Percentiles rank a stretch among this genome's conserved stretches.
These are phyloP conservation scores for Aspergillus brunneoviolaceus DNA, from an alignment of 2,329 filamentous ascomycete species.

Conservation along the genomic window DNA sequence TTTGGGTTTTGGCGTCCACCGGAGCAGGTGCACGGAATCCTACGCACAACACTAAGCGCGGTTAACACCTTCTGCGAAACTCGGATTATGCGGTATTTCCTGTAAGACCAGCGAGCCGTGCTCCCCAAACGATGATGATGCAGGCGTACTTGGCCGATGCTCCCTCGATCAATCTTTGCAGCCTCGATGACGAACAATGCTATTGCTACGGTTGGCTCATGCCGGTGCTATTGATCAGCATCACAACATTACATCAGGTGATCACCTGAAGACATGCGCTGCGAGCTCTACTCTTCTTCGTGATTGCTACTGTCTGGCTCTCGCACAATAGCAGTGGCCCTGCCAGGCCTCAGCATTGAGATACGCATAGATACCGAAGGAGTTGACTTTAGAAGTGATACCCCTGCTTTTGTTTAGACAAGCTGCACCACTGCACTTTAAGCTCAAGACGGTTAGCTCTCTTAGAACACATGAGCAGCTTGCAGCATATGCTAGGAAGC, in stretches of 20 bases:
- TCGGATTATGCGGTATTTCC: neutral
- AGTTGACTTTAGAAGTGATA: neutral
- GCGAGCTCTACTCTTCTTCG: neutral
- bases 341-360: neutral
- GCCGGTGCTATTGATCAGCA: neutral
- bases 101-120: neutral
- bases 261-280: neutral
- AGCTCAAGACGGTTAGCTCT: neutral
- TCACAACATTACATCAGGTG: neutral
- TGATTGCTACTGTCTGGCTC: neutral
- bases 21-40: neutral
- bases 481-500: constrained; percentile 2
- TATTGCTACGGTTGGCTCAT: neutral
- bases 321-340: neutral
- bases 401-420: constrained; percentile 1
- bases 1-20: neutral
- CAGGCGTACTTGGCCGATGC: neutral
- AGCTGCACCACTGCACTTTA: neutral
- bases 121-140: neutral
- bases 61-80: neutral
- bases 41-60: constrained; percentile 1
- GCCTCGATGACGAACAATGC: constrained; percentile 1
- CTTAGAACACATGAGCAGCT: constrained; percentile 4
- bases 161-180: neutral
- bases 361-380: neutral